These are phyloP conservation scores for Paradendryphiella salina DNA, from an alignment of 2,329 filamentous ascomycete genomes.

Conservation along the genomic window DNA sequence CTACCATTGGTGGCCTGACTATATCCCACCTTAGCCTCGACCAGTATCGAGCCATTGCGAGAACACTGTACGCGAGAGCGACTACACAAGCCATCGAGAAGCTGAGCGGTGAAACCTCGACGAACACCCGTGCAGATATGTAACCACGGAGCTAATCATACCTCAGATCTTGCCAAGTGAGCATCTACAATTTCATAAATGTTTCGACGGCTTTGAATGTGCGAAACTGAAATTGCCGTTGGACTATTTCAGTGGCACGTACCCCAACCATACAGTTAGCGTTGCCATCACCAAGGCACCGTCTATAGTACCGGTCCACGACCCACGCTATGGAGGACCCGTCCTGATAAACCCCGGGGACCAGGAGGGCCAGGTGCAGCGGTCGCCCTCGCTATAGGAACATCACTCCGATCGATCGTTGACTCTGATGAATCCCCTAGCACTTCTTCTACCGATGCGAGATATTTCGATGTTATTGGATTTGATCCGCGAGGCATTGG, in stretches of 20 bases:
- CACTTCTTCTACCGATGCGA: slow-evolving; percentile 25
- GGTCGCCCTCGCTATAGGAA: slow-evolving; percentile 32
- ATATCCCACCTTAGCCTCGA: neutral
- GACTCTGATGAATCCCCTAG: slow-evolving; percentile 27
- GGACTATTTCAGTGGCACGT: slow-evolving; percentile 45
- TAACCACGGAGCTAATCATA: slow-evolving; percentile 17
- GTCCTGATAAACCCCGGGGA: slow-evolving; percentile 52
- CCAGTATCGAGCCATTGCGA: neutral
- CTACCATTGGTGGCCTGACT: slow-evolving; percentile 1
- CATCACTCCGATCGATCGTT: slow-evolving; percentile 33
- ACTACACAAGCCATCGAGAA: neutral
- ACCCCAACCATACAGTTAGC: slow-evolving; percentile 33
- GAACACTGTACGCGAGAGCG: neutral
- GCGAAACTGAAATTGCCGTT: slow-evolving; percentile 43
- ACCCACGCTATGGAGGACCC: slow-evolving; percentile 48
- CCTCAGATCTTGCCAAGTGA: slow-evolving; percentile 31
- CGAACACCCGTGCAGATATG: neutral
- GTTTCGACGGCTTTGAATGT: slow-evolving; percentile 40
- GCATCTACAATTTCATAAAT: slow-evolving; percentile 37
- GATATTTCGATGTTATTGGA: slow-evolving; percentile 51
- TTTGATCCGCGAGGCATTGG: slow-evolving; percentile 53
- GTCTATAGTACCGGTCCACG: slow-evolving; percentile 41
- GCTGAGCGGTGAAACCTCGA: neutral
- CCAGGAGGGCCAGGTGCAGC: slow-evolving; percentile 49
- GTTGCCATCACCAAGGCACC: slow-evolving; percentile 41